These are phyloP conservation scores for Coemansia sp. DNA, from an alignment of 192 early-diverging fungal genomes.

Conservation along the genomic window DNA sequence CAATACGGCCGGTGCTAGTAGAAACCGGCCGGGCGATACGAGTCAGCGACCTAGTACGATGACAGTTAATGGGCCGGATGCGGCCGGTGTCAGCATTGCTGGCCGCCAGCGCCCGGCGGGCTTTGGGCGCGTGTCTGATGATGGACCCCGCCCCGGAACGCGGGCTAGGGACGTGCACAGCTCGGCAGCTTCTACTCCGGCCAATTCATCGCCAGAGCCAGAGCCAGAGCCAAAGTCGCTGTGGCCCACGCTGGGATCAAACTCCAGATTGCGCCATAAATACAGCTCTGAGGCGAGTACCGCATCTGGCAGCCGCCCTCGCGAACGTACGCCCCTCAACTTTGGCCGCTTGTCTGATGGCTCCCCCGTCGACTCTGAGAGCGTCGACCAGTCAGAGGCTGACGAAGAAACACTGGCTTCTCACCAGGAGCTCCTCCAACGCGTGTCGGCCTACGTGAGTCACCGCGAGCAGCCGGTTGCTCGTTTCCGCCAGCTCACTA, in stretches of 20 bases:
- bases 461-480: constrained; percentile 49
- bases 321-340: constrained; percentile 18
- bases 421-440: constrained; percentile 46
- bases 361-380: neutral
- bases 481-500: constrained; percentile 45
- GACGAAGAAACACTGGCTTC: constrained; percentile 18
- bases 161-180: neutral
- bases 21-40: neutral
- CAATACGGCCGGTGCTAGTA: neutral
- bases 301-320: neutral
- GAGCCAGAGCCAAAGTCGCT: constrained; percentile 25
- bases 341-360: constrained; percentile 27
- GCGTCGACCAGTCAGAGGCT: neutral
- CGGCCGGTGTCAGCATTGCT: constrained; percentile 39
- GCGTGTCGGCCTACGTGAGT: constrained; percentile 46
- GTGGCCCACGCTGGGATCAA: constrained; percentile 37
- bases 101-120: constrained; percentile 41
- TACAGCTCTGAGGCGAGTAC: neutral
- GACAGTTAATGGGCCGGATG: constrained; percentile 42
- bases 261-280: neutral
- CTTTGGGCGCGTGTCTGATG: constrained; percentile 32
- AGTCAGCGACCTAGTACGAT: constrained; percentile 30
- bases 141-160: neutral
- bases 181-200: neutral
- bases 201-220: constrained; percentile 10